Conservation (phyloP, 2,329 filamentous ascomycete genomes). For the Graphiopsis chlorocephala region DNA sequence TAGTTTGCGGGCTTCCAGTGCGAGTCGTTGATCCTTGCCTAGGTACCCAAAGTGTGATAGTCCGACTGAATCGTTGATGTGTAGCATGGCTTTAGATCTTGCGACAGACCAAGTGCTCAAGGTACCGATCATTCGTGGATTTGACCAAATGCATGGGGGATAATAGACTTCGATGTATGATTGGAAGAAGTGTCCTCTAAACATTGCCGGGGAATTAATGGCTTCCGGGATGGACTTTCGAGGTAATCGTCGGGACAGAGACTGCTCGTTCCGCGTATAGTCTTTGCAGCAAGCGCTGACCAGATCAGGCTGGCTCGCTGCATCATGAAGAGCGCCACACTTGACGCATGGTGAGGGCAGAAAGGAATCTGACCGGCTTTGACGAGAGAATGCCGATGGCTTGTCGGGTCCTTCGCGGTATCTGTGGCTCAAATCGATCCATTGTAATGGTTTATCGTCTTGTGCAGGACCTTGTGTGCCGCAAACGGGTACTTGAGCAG, state of each 20-base stretch:
- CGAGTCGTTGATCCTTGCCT: not conserved
- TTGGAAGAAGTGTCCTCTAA: not conserved
- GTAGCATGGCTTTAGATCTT: not conserved
- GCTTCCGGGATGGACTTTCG: not conserved
- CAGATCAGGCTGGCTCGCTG: not conserved
- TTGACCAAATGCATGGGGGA: not conserved
- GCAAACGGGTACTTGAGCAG: not conserved
- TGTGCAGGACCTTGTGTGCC: not conserved
- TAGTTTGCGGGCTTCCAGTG: not conserved
- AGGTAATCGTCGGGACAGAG: not conserved
- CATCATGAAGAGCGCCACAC: not conserved
- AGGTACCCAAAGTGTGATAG: not conserved
- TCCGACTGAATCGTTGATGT: not conserved
- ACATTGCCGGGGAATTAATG: not conserved
- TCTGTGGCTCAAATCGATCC: not conserved
- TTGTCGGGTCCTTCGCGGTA: not conserved
- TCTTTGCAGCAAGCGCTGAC: not conserved
- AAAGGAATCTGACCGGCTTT: not conserved
- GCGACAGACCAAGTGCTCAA: not conserved
- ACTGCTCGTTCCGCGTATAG: not conserved
- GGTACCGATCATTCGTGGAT: not conserved
- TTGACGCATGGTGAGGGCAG: not conserved
- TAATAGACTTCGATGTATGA: not conserved
- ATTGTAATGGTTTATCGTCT: not conserved
- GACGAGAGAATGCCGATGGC: not conserved